Percentiles rank a stretch among this genome's conserved stretches.
Evolutionary conservation across 1,284 basidiomycete species (phyloP).

Genomic region (Boletellus sp.): DNA sequence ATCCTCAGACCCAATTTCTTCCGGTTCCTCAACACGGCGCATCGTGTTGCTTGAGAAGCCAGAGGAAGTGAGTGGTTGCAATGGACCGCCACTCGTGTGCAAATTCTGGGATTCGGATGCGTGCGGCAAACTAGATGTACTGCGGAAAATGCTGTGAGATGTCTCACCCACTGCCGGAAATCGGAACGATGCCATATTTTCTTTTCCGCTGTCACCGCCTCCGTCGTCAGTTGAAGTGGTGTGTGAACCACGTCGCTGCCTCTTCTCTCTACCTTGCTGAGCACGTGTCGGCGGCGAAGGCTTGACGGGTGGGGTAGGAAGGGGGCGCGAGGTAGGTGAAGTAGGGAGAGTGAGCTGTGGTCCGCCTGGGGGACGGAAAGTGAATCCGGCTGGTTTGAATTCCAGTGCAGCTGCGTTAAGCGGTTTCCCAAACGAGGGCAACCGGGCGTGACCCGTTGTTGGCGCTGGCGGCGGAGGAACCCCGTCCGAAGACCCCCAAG

Average conservation of each 20-base stretch:
- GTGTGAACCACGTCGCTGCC: slow-evolving; percentile 53
- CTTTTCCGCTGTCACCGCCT: slow-evolving; percentile 42
- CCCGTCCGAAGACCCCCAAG: slow-evolving; percentile 33
- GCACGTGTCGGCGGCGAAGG: slow-evolving; percentile 30
- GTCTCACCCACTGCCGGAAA: slow-evolving; percentile 58
- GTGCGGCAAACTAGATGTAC: slow-evolving; percentile 41
- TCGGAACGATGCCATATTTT: slow-evolving; percentile 67
- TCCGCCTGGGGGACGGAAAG: slow-evolving; percentile 64
- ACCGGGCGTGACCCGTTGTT: slow-evolving; percentile 47
- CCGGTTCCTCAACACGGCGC: slow-evolving; percentile 15
- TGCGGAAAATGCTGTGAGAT: slow-evolving; percentile 48
- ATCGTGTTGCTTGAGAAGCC: slow-evolving; percentile 42
- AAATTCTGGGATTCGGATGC: slow-evolving; percentile 22
- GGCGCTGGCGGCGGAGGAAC: slow-evolving; percentile 36
- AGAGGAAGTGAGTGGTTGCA: slow-evolving; percentile 64
- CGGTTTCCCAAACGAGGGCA: slow-evolving; percentile 59
- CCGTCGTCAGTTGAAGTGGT: slow-evolving; percentile 39
- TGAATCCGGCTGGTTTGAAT: slow-evolving; percentile 70
- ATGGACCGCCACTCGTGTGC: slow-evolving; percentile 37
- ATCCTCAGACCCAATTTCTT: slow-evolving; percentile 15
- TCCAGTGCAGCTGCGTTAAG: slow-evolving; percentile 76
- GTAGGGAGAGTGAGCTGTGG: slow-evolving; percentile 49
- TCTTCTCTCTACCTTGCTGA: slow-evolving; percentile 72
- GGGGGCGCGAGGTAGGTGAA: slow-evolving; percentile 32
- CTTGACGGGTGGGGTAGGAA: slow-evolving; percentile 34